A percentile compares a stretch with the other conserved stretches of the same genome.
These are phyloP conservation scores for Candida pseudocylindracea DNA, from an alignment of 1,139 yeast genomes.

Conservation along the genomic window DNA sequence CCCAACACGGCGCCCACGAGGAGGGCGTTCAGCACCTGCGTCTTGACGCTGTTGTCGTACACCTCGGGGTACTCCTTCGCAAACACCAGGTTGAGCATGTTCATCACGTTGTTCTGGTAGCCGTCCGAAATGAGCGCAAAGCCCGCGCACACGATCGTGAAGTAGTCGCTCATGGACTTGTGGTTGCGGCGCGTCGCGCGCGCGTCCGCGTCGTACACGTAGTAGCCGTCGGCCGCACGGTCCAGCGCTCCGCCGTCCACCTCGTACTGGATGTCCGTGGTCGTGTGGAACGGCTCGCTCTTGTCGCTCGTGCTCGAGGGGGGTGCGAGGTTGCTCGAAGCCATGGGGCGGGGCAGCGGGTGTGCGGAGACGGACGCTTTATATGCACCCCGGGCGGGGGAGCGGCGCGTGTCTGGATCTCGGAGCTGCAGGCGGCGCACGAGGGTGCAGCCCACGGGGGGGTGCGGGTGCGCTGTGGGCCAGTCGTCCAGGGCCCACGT, in stretches of 20 bases:
- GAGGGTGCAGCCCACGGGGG: too few species aligned
- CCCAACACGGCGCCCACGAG: constrained; percentile 39
- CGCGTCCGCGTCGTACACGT: constrained; percentile 11
- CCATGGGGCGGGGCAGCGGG: too few species aligned
- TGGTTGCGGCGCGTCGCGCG: constrained; percentile 13
- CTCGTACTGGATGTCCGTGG: neutral
- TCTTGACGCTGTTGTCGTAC: constrained; percentile 20
- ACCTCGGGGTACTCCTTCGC: constrained; percentile 18
- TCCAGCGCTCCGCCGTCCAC: too few species aligned
- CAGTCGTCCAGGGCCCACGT: too few species aligned
- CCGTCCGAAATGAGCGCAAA: constrained; percentile 42
- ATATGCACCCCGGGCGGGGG: too few species aligned
- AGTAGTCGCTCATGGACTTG: constrained; percentile 10
- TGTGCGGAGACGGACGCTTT: too few species aligned
- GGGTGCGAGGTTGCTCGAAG: neutral
- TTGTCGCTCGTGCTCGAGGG: neutral
- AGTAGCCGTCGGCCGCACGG: neutral
- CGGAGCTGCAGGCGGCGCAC: too few species aligned
- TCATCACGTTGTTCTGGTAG: constrained; percentile 39
- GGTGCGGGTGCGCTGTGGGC: too few species aligned
- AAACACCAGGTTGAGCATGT: constrained; percentile 30
- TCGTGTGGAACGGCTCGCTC: neutral
- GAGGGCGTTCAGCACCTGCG: constrained; percentile 35
- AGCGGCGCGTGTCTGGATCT: too few species aligned
- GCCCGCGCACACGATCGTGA: constrained; percentile 29